A percentile compares a stretch with the other conserved stretches of the same genome.
phyloP scores from a whole-genome alignment of 1,139 yeast species.

The Debaryomycetaceae sp. region DNA sequence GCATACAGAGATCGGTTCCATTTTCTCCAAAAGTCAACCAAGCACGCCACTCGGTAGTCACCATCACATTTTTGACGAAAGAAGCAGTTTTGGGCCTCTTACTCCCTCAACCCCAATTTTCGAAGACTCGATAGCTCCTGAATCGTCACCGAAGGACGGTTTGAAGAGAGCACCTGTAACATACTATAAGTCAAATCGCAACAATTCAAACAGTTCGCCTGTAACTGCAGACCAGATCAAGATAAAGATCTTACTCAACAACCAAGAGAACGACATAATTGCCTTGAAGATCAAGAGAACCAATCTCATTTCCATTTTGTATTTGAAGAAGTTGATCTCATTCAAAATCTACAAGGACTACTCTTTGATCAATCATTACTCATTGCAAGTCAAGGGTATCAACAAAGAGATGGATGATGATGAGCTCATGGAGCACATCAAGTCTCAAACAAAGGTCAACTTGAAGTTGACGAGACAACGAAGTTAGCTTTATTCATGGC shows the following conservation, averaged over 20 bases:
- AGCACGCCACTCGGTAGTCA: slow-evolving; percentile 3
- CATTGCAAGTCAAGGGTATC: slow-evolving; percentile 15
- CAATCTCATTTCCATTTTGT: slow-evolving; percentile 24
- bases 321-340: slow-evolving; percentile 30
- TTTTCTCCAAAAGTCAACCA: slow-evolving; percentile 8
- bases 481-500: slow-evolving; percentile 1
- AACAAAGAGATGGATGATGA: slow-evolving; percentile 13
- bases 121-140: slow-evolving; percentile 6
- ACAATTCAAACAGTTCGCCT: not conserved
- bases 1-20: slow-evolving; percentile 15
- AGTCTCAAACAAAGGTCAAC: slow-evolving; percentile 22
- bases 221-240: slow-evolving; percentile 20
- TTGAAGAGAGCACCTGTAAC: not conserved
- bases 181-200: not conserved
- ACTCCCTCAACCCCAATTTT: slow-evolving; percentile 21
- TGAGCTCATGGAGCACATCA: slow-evolving; percentile 22
- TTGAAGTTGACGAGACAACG: slow-evolving; percentile 25
- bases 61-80: slow-evolving; percentile 3
- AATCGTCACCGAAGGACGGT: not conserved
- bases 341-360: slow-evolving; percentile 34
- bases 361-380: slow-evolving; percentile 28
- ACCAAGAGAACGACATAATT: slow-evolving; percentile 30
- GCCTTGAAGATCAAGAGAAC: slow-evolving; percentile 26
- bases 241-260: slow-evolving; percentile 29
- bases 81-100: slow-evolving; percentile 9